Conservation (phyloP, 306 rosid genomes). For the Cucumis sativus region Cucumber_9930_V3 NC_026657.2:20682501-20683000, state of each 20-base stretch:
- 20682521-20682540: constrained; percentile 82
- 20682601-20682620: constrained; percentile 74
- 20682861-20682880: constrained; percentile 12
- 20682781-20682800: neutral
- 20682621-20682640: constrained; percentile 54
- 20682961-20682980: constrained; percentile 37
- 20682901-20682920: constrained; percentile 49
- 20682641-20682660: constrained; percentile 49
- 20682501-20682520: constrained; percentile 89
- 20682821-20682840: neutral
- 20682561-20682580: constrained; percentile 82
- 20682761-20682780: neutral
- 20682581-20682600: constrained; percentile 77
- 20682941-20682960: constrained; percentile 62
- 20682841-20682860: neutral
- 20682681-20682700: neutral
- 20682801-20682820: neutral
- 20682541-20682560: constrained; percentile 85
- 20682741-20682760: neutral
- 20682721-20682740: neutral
- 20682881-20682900: neutral
- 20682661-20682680: constrained; percentile 24
- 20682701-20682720: neutral
- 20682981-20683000: constrained; percentile 42
- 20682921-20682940: constrained; percentile 78